A percentile compares a stretch with the other conserved stretches of the same genome.
Conservation (phyloP, 2,329 filamentous ascomycete genomes). For the Pleurostoma richardsiae region DNA sequence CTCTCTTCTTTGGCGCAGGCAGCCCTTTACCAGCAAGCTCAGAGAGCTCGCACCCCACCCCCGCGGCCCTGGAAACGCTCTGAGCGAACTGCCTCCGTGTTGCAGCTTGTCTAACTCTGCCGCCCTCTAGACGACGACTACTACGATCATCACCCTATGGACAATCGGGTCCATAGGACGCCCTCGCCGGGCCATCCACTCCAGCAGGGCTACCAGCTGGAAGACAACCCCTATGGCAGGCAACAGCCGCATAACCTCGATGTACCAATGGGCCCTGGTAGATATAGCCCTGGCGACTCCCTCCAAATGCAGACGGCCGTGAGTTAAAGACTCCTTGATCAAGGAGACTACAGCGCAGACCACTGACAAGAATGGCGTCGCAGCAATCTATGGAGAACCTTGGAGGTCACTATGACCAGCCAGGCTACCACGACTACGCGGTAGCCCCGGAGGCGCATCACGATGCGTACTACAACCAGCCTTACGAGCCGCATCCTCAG, state of each 20-base stretch:
- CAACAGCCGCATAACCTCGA: slow-evolving; percentile 52
- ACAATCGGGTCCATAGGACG: slow-evolving; percentile 53
- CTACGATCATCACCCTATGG: slow-evolving; percentile 48
- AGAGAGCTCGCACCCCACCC: background rate
- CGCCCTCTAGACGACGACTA: slow-evolving; percentile 49
- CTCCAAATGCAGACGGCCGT: slow-evolving; percentile 82
- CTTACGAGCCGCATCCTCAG: slow-evolving; percentile 67
- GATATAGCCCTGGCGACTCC: slow-evolving; percentile 64
- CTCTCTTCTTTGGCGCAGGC: too few relatives aligned
- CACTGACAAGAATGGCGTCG: background rate
- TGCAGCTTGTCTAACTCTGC: slow-evolving; percentile 7
- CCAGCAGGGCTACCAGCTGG: slow-evolving; percentile 73
- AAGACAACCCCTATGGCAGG: slow-evolving; percentile 66
- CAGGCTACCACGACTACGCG: slow-evolving; percentile 52
- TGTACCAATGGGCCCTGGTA: slow-evolving; percentile 59
- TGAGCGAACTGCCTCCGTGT: too few relatives aligned
- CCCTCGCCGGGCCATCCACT: slow-evolving; percentile 74
- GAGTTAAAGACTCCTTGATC: slow-evolving; percentile 28
- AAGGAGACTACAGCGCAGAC: background rate
- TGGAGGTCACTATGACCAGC: slow-evolving; percentile 34
- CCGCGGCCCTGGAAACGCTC: slow-evolving; percentile 1
- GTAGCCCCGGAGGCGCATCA: slow-evolving; percentile 82
- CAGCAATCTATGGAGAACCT: slow-evolving; percentile 51
- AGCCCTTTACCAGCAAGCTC: too few relatives aligned
- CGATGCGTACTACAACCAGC: slow-evolving; percentile 79